These are phyloP conservation scores for Aspergillus indologenus DNA, from an alignment of 495 filamentous ascomycete genomes.

Conservation along the genomic window DNA sequence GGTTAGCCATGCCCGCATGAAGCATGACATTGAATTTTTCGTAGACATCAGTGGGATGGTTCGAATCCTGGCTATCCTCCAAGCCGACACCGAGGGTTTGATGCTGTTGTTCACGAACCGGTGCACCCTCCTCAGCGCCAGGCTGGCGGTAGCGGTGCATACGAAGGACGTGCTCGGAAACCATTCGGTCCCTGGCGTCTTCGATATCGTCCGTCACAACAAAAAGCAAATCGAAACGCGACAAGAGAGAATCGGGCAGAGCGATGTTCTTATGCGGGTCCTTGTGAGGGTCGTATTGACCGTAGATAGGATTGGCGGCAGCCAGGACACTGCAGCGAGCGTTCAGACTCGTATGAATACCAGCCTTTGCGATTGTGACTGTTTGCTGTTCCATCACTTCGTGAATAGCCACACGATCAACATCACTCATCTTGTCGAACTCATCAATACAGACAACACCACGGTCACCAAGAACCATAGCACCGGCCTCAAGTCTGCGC, in stretches of 20 bases:
- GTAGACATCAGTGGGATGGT: conserved; percentile 79
- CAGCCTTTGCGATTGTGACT: conserved; percentile 97
- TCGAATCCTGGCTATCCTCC: conserved; percentile 69
- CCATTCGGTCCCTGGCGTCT: conserved; percentile 80
- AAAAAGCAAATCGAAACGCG: conserved; percentile 98
- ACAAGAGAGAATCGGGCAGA: conserved; percentile 92
- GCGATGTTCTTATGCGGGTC: conserved; percentile 99
- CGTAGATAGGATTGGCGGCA: conserved; percentile 96
- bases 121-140: conserved; percentile 91
- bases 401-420: conserved; percentile 97
- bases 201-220: conserved; percentile 98
- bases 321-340: conserved; percentile 96
- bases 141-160: conserved; percentile 97
- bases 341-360: conserved; percentile 97
- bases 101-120: conserved; percentile 81
- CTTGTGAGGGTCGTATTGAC: conserved; percentile 97
- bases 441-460: conserved; percentile 99
- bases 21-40: conserved; percentile 97
- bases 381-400: conserved; percentile 99
- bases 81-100: conserved; percentile 89
- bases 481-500: conserved; percentile 90
- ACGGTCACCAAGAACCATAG: conserved; percentile 96
- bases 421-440: conserved; percentile 99
- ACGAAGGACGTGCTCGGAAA: conserved; percentile 94
- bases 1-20: conserved; percentile 82